Base-by-base conservation (phyloP, 2,329 filamentous ascomycete genomes). In the Podosphaera fusca region DNA sequence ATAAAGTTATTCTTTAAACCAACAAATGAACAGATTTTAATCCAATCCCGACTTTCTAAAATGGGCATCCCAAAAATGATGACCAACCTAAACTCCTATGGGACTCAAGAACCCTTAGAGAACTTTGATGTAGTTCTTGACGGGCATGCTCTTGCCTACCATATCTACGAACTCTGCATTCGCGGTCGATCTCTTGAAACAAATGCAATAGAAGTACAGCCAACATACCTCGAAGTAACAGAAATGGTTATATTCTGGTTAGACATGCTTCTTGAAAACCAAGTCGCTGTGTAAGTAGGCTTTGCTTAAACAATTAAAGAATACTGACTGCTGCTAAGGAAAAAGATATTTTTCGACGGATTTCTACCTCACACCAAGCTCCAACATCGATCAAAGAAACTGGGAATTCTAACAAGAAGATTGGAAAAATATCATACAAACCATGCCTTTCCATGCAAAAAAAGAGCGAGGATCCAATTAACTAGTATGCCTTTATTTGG, bases 261-360 rank as follows among this genome's bases (percentile, higher is more conserved):
- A 1, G 70, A 81, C 31, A 68, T 73, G 40, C 69, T 94, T 14
- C 71, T 73, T 55, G 64, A 64, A 2, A 72, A 74, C 58, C 73
- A 76, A 56, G 74, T 85, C 55, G 70, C 70, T 51, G 75, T 92
- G 86, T 90, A 73, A 55, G 64, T 56, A 31, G n/a, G 29, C 21
- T 14, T 31, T 29, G 42, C 10, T 21, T 35, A 3, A 42, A 2
- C n/a, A 21, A 10, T 29, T 36, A 36, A 29, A 42, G 29, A 29
- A 21, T 7, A 35, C 2, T 33, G 34, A 12, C 33, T 2, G 1
- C 34, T 12, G 30, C 52, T 36, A 62, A 85, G 81, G 62, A 71
- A 78, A 58, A 79, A 75, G 52, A 84, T 95, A 56, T 88, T 84
- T 67, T 95, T 96, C 64, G 90, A 96, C 67, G 88, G 88, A 12